Conservation (phyloP, 2,329 filamentous ascomycete species). For the Nothophaeocryptopus gaeumannii region DNA sequence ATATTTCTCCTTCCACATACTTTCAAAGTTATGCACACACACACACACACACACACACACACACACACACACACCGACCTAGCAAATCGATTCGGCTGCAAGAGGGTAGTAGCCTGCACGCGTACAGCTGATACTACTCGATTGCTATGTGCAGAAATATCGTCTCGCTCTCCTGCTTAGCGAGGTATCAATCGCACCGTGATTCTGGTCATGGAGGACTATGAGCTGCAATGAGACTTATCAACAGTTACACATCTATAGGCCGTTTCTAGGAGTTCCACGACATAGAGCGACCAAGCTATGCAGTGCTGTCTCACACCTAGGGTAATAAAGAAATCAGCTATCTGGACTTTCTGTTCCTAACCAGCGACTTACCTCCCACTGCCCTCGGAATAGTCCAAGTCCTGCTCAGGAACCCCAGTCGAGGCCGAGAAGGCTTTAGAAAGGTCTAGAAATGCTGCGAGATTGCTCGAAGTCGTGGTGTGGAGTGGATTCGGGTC, state of each 20-base stretch:
- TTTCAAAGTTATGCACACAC: no score
- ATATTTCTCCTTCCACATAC: no score
- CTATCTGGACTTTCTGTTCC: slow-evolving; percentile 8
- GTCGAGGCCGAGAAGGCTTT: slow-evolving; percentile 10
- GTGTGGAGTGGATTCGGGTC: slow-evolving; percentile 15
- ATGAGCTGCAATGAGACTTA: background rate
- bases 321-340: slow-evolving; percentile 12
- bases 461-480: slow-evolving; percentile 1
- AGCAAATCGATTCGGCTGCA: no score
- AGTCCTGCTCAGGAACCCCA: background rate
- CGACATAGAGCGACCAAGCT: background rate
- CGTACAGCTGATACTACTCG: no score
- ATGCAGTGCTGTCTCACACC: slow-evolving; percentile 19
- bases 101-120: no score
- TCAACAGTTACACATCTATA: background rate
- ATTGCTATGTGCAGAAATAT: no score
- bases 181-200: no score
- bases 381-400: background rate
- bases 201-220: no score
- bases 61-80: no score
- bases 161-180: no score
- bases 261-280: slow-evolving; percentile 1
- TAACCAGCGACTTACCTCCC: background rate
- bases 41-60: no score
- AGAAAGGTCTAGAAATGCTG: slow-evolving; percentile 3